Evolutionary conservation across 345 rosid genomes (phyloP), one percentile per base, ranked within the genome.

Genomic region (Syzygium aromaticum): DNA sequence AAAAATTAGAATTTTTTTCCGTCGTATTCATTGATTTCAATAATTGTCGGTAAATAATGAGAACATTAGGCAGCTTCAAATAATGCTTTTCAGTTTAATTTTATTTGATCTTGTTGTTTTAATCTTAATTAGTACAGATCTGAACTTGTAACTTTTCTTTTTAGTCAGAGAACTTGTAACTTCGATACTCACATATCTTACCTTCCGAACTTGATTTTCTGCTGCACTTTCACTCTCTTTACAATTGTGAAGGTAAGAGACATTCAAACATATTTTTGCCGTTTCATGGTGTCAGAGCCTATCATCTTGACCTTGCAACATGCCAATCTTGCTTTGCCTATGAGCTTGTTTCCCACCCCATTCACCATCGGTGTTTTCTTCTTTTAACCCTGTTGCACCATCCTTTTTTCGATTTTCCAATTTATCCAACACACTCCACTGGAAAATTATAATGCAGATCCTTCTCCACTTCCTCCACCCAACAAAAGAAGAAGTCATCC

Each of bases 231-330:
- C 43, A 30, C 78, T 30, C 78, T 67, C 23, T 30, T 67, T 67
- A 9, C 78, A 30, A 64, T 16, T 7, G 78, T 16, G 78, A 30
- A 67, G 23, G 12, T 30, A 67, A 64, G 43, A 16, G 77, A 64
- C 77, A 30, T 59, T n/a, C 0, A 27, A 27, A 4, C 15, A n/a
- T 27, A 27, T 27, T 11, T 27, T 3, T 59, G 30, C 28, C 5
- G 28, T 57, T 57, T 57, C 63, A 10, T 25, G 5, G 30, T 27
- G 11, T 59, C 64, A 59, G 15, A 59, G n/a, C 64, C 64, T 27
- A 59, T 59, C 30, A 59, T 27, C 64, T 59, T 27, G 64, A 59
- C 64, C 15, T 59, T n/a, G 64, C 64, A 59, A 0, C 15, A 59
- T 59, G 64, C 64, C 64, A 59, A 59, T 59, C 64, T 59, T 59